phyloP scores from a whole-genome alignment of 2,329 filamentous ascomycete genomes.

The Arthrobotrys musiformis region DNA sequence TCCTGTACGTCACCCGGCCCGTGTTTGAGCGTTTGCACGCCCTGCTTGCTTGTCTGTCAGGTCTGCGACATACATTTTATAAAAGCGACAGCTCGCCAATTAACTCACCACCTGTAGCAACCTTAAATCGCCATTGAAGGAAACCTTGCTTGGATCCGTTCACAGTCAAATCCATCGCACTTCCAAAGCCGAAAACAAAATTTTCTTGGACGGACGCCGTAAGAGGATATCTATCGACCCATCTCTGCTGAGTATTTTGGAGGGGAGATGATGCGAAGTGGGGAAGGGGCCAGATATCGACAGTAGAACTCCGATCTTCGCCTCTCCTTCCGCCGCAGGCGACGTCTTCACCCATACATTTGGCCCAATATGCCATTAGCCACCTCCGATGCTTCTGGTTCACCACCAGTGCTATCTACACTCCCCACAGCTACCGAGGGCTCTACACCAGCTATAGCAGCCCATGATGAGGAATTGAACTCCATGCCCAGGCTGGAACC shows the following conservation, averaged over 20 bases:
- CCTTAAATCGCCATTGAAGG: constrained; percentile 17
- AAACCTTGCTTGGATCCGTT: constrained; percentile 14
- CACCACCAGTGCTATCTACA: constrained; percentile 14
- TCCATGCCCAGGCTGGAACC: constrained; percentile 17
- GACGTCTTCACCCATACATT: constrained; percentile 7
- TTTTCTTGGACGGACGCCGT: background rate
- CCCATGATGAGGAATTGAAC: constrained; percentile 28
- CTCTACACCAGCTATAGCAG: background rate
- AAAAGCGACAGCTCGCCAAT: constrained; percentile 46
- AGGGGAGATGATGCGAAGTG: constrained; percentile 44
- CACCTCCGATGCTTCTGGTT: constrained; percentile 29
- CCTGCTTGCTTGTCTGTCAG: background rate
- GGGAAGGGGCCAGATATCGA: constrained; percentile 28
- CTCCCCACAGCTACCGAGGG: constrained; percentile 6
- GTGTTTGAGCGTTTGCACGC: constrained; percentile 1
- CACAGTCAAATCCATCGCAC: constrained; percentile 5
- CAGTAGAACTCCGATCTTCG: constrained; percentile 22
- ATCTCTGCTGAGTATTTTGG: background rate
- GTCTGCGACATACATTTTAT: background rate
- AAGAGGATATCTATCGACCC: background rate
- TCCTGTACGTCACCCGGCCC: constrained; percentile 34
- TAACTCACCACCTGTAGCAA: constrained; percentile 21
- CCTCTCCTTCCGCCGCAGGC: constrained; percentile 13
- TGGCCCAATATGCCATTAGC: constrained; percentile 39
- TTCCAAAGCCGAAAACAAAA: background rate